Evolutionary conservation across 2,329 filamentous ascomycete genomes (phyloP).

Genomic region (Macrophomina tecta): DNA sequence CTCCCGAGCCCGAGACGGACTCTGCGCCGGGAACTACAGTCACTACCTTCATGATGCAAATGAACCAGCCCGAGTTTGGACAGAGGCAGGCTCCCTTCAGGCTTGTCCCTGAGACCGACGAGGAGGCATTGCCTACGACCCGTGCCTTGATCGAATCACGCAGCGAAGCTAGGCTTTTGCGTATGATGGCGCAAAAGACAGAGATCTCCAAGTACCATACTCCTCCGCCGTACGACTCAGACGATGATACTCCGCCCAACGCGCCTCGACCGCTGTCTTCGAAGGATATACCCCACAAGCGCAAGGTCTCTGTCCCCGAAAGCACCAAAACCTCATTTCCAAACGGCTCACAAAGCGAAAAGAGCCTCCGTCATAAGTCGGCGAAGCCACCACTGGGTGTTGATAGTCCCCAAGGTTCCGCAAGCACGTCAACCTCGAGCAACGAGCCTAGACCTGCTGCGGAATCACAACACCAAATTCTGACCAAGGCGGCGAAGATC

Average conservation of each 20-base stretch:
- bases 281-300: neutral
- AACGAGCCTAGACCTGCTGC: neutral
- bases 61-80: neutral
- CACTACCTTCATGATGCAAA: constrained; percentile 36
- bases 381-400: neutral
- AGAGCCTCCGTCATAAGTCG: neutral
- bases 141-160: constrained; percentile 49
- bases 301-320: constrained; percentile 5
- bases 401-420: neutral
- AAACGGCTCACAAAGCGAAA: neutral
- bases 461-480: neutral
- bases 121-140: constrained; percentile 42
- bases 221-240: neutral
- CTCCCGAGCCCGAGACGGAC: neutral
- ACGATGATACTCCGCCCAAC: constrained; percentile 10
- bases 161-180: constrained; percentile 43
- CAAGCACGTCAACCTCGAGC: neutral
- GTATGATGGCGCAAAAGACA: constrained; percentile 37
- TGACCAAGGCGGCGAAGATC: neutral
- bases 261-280: neutral
- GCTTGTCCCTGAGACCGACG: constrained; percentile 17
- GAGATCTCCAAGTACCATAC: constrained; percentile 6
- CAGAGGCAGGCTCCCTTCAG: constrained; percentile 30
- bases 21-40: constrained; percentile 34
- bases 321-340: neutral